Evolutionary conservation across 1,284 basidiomycete genomes (phyloP).

Genomic region (Phylloboletellus chloephorus): DNA sequence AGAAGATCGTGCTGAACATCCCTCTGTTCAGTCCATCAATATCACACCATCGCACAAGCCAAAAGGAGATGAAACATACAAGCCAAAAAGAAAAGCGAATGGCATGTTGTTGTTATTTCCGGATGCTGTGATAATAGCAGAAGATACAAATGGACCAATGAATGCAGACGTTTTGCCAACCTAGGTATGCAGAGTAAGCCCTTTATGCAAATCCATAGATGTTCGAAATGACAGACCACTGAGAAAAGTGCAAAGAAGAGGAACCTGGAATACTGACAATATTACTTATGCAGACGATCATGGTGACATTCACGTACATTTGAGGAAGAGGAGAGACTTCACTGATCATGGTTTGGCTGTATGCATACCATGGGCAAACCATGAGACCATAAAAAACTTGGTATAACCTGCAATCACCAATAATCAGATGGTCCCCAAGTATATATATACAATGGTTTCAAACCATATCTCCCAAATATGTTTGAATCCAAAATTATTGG

Average conservation of each 20-base stretch:
- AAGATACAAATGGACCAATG: slow-evolving; percentile 76
- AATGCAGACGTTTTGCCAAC: slow-evolving; percentile 78
- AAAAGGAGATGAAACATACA: slow-evolving; percentile 42
- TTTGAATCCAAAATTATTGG: slow-evolving; percentile 72
- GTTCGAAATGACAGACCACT: slow-evolving; percentile 37
- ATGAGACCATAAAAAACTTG: slow-evolving; percentile 72
- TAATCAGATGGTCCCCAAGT: background rate
- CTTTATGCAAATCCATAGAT: background rate
- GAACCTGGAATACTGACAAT: slow-evolving; percentile 42
- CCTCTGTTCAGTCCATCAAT: slow-evolving; percentile 39
- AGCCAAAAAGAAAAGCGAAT: slow-evolving; percentile 71
- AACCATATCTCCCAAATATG: slow-evolving; percentile 79
- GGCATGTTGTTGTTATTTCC: slow-evolving; percentile 75
- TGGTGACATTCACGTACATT: slow-evolving; percentile 42
- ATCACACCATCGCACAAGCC: background rate
- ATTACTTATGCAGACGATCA: slow-evolving; percentile 3
- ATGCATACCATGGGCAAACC: slow-evolving; percentile 83
- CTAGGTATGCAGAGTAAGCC: slow-evolving; percentile 27
- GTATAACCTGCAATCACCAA: slow-evolving; percentile 44
- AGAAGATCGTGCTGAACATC: slow-evolving; percentile 54
- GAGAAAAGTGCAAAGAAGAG: slow-evolving; percentile 76
- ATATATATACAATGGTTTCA: slow-evolving; percentile 7
- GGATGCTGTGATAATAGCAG: slow-evolving; percentile 64
- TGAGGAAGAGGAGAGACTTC: slow-evolving; percentile 73
- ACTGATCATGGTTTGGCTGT: slow-evolving; percentile 80